phyloP scores from a whole-genome alignment of 371 early-diverging fungal species.

The Syncephalastrum contaminatum region DNA sequence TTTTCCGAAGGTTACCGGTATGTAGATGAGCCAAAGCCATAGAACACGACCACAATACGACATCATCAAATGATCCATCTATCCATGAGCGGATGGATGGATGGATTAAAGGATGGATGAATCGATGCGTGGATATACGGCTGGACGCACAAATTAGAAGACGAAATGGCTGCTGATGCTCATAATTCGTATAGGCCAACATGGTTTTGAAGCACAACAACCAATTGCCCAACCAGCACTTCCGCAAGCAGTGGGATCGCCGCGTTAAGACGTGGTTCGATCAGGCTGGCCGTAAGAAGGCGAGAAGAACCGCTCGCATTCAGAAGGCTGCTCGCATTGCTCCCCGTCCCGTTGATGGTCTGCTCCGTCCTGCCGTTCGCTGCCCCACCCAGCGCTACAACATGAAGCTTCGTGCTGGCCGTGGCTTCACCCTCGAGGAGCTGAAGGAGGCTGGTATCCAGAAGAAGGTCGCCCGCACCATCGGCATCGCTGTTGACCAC shows the following conservation, averaged over 20 bases:
- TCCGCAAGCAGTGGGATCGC: slow-evolving; percentile 99
- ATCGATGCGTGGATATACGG: neutral
- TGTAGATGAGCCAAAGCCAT: no score
- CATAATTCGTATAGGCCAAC: neutral
- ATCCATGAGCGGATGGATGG: neutral
- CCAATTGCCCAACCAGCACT: slow-evolving; percentile 97
- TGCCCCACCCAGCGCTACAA: slow-evolving; percentile 99
- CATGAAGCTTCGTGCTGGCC: slow-evolving; percentile 97
- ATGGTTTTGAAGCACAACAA: slow-evolving; percentile 97
- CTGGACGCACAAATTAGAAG: neutral
- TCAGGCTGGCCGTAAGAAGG: slow-evolving; percentile 96
- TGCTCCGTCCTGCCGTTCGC: slow-evolving; percentile 97
- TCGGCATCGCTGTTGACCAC: slow-evolving; percentile 99
- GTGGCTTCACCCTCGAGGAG: slow-evolving; percentile 99
- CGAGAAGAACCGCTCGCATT: slow-evolving; percentile 85
- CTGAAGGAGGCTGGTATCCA: slow-evolving; percentile 95
- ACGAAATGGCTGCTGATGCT: no score
- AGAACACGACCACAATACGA: no score
- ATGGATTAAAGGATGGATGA: slow-evolving; percentile 14
- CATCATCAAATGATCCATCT: no score
- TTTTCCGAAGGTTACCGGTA: no score
- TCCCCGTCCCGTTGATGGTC: slow-evolving; percentile 97
- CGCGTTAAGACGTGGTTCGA: slow-evolving; percentile 99
- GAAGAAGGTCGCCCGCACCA: slow-evolving; percentile 92
- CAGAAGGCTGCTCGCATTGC: slow-evolving; percentile 96